These are phyloP conservation scores for Panaeolus cyanescens DNA, from an alignment of 768 basidiomycete genomes.

Conservation along the genomic window DNA sequence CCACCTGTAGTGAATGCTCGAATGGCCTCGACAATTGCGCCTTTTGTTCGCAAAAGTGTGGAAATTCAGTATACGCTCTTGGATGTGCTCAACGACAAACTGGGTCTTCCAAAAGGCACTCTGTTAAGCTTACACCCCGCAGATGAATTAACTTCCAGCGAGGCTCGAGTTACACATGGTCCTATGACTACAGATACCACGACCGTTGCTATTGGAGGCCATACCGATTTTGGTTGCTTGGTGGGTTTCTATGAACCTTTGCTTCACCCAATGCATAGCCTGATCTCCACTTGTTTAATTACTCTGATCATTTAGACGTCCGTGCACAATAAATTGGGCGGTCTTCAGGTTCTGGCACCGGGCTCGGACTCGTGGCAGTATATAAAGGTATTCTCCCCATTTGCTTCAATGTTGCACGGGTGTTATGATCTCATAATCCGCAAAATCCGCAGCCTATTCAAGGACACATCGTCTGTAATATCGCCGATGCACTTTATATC, in stretches of 20 bases:
- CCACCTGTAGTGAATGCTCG: slow-evolving; percentile 50
- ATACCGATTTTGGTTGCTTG: slow-evolving; percentile 75
- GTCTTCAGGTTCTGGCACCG: slow-evolving; percentile 67
- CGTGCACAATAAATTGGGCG: slow-evolving; percentile 70
- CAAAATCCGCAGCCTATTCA: slow-evolving; percentile 53
- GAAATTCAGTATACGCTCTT: slow-evolving; percentile 56
- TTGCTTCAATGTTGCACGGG: background rate
- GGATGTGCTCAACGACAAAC: slow-evolving; percentile 53
- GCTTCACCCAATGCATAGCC: too few relatives aligned
- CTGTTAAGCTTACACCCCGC: slow-evolving; percentile 43
- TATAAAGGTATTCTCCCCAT: slow-evolving; percentile 45
- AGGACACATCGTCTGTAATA: slow-evolving; percentile 59
- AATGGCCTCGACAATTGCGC: slow-evolving; percentile 49
- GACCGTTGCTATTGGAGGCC: slow-evolving; percentile 56
- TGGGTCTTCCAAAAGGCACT: slow-evolving; percentile 53
- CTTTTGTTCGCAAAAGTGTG: slow-evolving; percentile 60
- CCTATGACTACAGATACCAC: slow-evolving; percentile 39
- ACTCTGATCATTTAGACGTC: slow-evolving; percentile 46
- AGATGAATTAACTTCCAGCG: slow-evolving; percentile 55
- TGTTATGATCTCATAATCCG: background rate
- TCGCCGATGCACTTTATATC: slow-evolving; percentile 62
- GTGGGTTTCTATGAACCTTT: slow-evolving; percentile 38
- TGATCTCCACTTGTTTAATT: too few relatives aligned
- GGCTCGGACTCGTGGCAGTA: slow-evolving; percentile 68
- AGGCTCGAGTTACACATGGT: slow-evolving; percentile 55